These are phyloP conservation scores for Syzygium syzygioides DNA, from an alignment of 441 rosid species.

Conservation along the genomic window DNA sequence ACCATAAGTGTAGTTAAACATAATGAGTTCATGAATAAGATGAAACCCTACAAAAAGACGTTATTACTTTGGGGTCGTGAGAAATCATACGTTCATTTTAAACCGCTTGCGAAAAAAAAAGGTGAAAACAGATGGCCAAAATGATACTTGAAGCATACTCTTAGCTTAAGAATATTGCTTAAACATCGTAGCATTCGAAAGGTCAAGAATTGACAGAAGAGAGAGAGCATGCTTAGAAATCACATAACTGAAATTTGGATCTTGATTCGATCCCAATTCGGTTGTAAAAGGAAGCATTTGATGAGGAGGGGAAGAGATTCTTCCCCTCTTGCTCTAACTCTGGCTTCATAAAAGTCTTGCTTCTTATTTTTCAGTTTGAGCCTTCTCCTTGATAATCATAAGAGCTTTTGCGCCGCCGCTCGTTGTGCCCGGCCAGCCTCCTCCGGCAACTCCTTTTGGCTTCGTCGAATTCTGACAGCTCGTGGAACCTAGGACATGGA, in stretches of 20 bases:
- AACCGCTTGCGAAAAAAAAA: background rate
- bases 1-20: background rate
- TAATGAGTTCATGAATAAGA: background rate
- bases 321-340: background rate
- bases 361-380: conserved; percentile 10
- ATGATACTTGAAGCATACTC: background rate
- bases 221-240: conserved; percentile 39
- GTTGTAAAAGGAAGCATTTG: background rate
- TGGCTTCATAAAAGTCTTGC: background rate
- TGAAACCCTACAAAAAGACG: background rate
- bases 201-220: conserved; percentile 52
- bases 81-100: background rate
- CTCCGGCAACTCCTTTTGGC: conserved; percentile 72
- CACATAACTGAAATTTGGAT: conserved; percentile 3
- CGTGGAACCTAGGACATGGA: conserved; percentile 60
- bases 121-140: background rate
- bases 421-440: conserved; percentile 87
- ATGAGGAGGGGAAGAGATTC: background rate
- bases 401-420: conserved; percentile 68
- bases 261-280: background rate
- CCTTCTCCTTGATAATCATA: conserved; percentile 39
- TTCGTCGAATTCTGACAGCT: conserved; percentile 66
- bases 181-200: background rate
- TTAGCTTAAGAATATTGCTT: background rate
- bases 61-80: background rate